Evolutionary conservation across 2,329 filamentous ascomycete species (phyloP), one percentile per base, ranked within the genome.

Genomic region (Microascus cirrosus): DNA sequence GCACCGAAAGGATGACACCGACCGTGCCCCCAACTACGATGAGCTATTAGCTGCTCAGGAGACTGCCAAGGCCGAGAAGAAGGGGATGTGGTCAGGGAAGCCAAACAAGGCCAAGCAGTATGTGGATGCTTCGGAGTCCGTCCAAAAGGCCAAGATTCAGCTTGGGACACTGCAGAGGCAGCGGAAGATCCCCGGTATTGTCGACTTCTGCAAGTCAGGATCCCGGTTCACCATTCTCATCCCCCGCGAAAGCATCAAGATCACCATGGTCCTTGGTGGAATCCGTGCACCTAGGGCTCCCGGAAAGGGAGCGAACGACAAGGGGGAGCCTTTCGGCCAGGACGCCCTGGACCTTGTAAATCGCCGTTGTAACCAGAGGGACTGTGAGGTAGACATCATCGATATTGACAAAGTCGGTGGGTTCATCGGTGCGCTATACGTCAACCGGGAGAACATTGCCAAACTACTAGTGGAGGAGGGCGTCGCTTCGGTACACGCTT

Each of bases 191-290:
- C 91, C 94, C 8, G 94, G 89, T 12, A 80, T 99, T 64, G 91
- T 99, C 50, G 94, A 99, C 71, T 99, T 95, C 71, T 94, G 95
- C 77, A 96, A 97, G 74, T 89, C 91, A n/a, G 94, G 89, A 34
- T 95, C 92, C 48, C 84, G 94, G 63, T 99, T 97, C 73, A 95
- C 90, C 28, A 80, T 99, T 39, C 77, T 99, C 11, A 84, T 99
- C 54, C 93, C 94, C 53, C 87, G 92, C 39, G 94, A 99, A 69
- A 91, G 90, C 66, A 86, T 93, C 68, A 97, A 96, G 77, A 79
- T 99, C 60, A 99, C 93, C 1, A 86, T 99, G 69, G 92, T 99
- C 3, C 83, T 99, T 54, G 93, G 89, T 57, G 93, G 94, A 54
- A 94, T 99, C 64, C 89, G 91, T 60, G 90, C 90, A 15, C 94